Evolutionary conservation across 257 asterid species (phyloP).

Genomic region (Anisodus acutangulus): DNA sequence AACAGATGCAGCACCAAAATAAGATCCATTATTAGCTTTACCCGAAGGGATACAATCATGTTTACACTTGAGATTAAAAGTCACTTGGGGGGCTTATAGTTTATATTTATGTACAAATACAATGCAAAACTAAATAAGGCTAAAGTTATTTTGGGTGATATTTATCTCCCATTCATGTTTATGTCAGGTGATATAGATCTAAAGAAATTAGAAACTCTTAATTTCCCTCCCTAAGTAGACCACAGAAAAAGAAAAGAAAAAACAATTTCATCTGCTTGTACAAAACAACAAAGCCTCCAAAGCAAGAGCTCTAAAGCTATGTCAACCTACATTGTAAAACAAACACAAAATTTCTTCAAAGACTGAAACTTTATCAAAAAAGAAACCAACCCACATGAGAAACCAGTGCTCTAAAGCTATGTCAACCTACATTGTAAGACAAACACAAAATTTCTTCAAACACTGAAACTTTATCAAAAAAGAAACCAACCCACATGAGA

Average conservation of each 20-base stretch:
- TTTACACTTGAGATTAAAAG: neutral
- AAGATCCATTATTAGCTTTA: neutral
- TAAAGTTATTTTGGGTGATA: neutral
- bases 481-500: too few relatives aligned
- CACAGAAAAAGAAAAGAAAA: neutral
- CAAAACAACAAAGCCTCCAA: neutral
- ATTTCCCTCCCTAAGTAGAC: constrained; percentile 6
- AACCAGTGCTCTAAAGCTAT: neutral
- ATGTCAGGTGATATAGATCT: neutral
- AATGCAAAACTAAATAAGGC: neutral
- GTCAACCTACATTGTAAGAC: too few relatives aligned
- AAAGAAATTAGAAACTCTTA: neutral
- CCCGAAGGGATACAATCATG: neutral
- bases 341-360: too few relatives aligned
- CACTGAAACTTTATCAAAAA: too few relatives aligned
- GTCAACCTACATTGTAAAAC: neutral
- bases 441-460: too few relatives aligned
- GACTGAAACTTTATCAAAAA: neutral
- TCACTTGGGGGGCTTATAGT: neutral
- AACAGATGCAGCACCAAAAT: neutral
- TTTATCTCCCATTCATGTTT: neutral
- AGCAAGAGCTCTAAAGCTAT: constrained; percentile 6
- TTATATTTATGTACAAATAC: neutral
- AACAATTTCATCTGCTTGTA: neutral
- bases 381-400: constrained; percentile 13